These are phyloP conservation scores for Tolypocladium ovalisporum DNA, from an alignment of 2,329 filamentous ascomycete genomes.

Conservation along the genomic window DNA sequence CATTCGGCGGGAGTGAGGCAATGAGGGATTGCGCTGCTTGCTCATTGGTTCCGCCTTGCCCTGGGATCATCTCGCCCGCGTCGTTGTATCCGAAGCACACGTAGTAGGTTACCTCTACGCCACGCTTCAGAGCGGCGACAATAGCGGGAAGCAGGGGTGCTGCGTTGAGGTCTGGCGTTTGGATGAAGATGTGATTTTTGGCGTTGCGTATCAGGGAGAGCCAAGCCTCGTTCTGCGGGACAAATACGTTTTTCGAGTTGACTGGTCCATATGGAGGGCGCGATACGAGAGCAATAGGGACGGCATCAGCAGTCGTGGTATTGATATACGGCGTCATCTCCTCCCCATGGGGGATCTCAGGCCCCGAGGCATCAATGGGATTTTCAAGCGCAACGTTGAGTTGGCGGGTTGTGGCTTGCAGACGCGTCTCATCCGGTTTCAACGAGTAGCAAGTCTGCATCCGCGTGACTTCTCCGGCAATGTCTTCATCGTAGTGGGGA, in stretches of 20 bases:
- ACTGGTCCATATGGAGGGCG: conserved; percentile 55
- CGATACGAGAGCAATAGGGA: conserved; percentile 64
- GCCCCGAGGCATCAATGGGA: conserved; percentile 38
- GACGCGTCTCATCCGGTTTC: conserved; percentile 35
- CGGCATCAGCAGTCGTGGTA: conserved; percentile 31
- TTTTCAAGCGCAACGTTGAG: conserved; percentile 52
- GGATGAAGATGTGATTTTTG: conserved; percentile 56
- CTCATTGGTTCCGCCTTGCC: conserved; percentile 67
- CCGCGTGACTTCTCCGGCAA: conserved; percentile 49
- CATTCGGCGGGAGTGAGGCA: conserved; percentile 34
- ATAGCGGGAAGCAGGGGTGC: conserved; percentile 55
- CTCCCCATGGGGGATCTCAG: conserved; percentile 38
- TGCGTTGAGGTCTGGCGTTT: conserved; percentile 68
- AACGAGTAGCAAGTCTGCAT: conserved; percentile 47
- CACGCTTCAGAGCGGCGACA: conserved; percentile 51
- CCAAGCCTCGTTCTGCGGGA: conserved; percentile 69
- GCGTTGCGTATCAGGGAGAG: conserved; percentile 59
- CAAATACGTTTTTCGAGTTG: conserved; percentile 47
- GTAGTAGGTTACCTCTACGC: conserved; percentile 58
- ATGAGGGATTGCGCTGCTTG: conserved; percentile 54
- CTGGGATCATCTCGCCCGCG: conserved; percentile 61
- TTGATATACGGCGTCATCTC: conserved; percentile 56
- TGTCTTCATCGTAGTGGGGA: conserved; percentile 52
- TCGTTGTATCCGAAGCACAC: conserved; percentile 75
- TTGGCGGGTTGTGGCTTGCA: conserved; percentile 51